phyloP scores from a whole-genome alignment of 192 early-diverging fungal genomes.

The Umbelopsis sp. region DNA sequence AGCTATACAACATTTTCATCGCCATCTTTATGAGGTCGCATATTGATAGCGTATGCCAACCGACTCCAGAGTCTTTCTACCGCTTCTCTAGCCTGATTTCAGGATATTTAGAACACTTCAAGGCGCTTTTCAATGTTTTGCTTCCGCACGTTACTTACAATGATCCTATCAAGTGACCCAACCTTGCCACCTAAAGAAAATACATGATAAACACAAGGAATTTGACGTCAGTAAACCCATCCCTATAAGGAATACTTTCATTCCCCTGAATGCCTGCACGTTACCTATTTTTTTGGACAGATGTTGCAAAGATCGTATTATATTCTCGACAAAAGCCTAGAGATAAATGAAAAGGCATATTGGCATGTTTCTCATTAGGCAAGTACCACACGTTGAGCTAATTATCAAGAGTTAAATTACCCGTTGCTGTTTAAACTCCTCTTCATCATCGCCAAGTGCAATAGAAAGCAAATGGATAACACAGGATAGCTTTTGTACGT shows the following conservation, averaged over 20 bases:
- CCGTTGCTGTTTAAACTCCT: not conserved
- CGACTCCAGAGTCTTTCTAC: slow-evolving; percentile 26
- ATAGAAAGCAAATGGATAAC: not conserved
- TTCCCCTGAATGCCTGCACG: not conserved
- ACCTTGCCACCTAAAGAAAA: slow-evolving; percentile 16
- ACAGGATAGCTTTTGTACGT: slow-evolving; percentile 8
- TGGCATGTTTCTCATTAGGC: not conserved
- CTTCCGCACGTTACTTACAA: slow-evolving; percentile 21
- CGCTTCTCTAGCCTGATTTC: slow-evolving; percentile 19
- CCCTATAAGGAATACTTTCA: not conserved
- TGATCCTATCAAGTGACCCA: slow-evolving; percentile 18
- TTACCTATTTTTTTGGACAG: slow-evolving; percentile 3
- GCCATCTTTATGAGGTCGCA: not conserved
- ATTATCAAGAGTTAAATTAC: not conserved
- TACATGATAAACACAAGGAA: slow-evolving; percentile 15
- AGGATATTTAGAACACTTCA: not conserved
- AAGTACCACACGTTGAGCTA: not conserved
- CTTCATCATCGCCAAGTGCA: not conserved
- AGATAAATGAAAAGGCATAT: not conserved
- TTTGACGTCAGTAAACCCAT: slow-evolving; percentile 11
- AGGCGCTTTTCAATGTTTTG: not conserved
- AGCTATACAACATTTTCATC: slow-evolving; percentile 1
- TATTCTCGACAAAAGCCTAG: not conserved
- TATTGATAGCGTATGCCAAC: slow-evolving; percentile 12
- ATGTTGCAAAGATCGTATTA: slow-evolving; percentile 13